A percentile compares a stretch with the other conserved stretches of the same genome.
phyloP scores from a whole-genome alignment of 73 alveolate genomes.

The Breviolum minutum region DNA sequence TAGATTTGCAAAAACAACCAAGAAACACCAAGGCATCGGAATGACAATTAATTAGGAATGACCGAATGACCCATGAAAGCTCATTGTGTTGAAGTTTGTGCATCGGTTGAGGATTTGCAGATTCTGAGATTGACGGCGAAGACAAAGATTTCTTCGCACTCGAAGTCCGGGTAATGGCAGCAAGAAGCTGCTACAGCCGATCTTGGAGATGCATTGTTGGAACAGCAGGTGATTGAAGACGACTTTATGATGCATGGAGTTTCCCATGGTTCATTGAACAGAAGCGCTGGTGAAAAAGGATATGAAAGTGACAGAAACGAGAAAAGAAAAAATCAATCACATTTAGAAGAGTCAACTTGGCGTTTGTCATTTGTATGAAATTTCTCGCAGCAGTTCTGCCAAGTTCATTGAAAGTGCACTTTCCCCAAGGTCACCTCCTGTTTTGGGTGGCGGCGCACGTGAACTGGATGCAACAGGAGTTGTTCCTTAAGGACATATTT shows the following conservation, averaged over 20 bases:
- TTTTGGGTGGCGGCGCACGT: slow-evolving; percentile 53
- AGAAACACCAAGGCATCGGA: background rate
- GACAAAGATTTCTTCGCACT: slow-evolving; percentile 14
- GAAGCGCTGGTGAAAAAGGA: background rate
- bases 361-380: background rate
- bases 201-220: background rate
- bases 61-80: background rate
- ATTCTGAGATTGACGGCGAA: slow-evolving; percentile 17
- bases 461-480: too few species aligned
- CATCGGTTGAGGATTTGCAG: background rate
- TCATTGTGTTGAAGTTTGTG: too few species aligned
- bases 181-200: background rate
- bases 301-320: background rate
- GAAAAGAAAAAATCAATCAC: background rate
- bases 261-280: background rate
- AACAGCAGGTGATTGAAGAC: too few species aligned
- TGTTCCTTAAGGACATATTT: too few species aligned
- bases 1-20: background rate
- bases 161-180: background rate
- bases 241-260: too few species aligned
- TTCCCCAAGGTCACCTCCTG: slow-evolving; percentile 18
- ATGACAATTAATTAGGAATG: background rate
- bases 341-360: background rate
- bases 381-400: background rate
- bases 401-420: background rate